Percentiles rank a stretch among this genome's conserved stretches.
These are phyloP conservation scores for Cladorrhinum sp. DNA, from an alignment of 2,329 filamentous ascomycete species.

Conservation along the genomic window DNA sequence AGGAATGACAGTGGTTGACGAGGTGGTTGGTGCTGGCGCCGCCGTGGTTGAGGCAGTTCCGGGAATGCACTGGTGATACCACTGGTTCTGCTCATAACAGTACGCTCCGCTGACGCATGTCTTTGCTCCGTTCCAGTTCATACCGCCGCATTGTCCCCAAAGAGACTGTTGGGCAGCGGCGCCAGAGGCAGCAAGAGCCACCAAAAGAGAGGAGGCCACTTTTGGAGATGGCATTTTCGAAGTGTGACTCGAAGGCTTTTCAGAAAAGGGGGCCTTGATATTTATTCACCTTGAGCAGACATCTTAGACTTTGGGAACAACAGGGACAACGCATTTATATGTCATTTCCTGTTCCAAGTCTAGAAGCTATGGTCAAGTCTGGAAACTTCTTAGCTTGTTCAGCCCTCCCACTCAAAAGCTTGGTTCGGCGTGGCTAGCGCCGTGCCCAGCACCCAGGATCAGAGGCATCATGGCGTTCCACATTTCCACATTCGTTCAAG, in stretches of 20 bases:
- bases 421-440: slow-evolving; percentile 1
- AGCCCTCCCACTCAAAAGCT: not conserved
- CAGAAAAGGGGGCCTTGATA: not conserved
- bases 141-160: slow-evolving; percentile 27
- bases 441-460: not conserved
- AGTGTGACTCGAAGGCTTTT: not conserved
- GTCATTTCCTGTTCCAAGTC: not conserved
- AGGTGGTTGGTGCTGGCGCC: not conserved
- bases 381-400: not conserved
- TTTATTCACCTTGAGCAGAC: not conserved
- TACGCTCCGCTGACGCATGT: slow-evolving; percentile 21
- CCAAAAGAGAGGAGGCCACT: slow-evolving; percentile 16
- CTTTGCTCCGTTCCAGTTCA: slow-evolving; percentile 21
- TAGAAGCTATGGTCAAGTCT: not conserved
- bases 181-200: slow-evolving; percentile 19
- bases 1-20: slow-evolving; percentile 9
- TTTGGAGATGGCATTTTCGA: slow-evolving; percentile 19
- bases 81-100: slow-evolving; percentile 25
- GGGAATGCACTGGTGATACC: slow-evolving; percentile 25
- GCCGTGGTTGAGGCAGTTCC: slow-evolving; percentile 17
- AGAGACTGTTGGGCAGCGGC: slow-evolving; percentile 20
- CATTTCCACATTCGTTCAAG: no score
- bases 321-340: not conserved
- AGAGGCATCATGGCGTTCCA: not conserved
- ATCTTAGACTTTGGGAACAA: not conserved